Conservation (phyloP, 148 eudicot species). For the Tetragonia tetragonoides region DNA sequence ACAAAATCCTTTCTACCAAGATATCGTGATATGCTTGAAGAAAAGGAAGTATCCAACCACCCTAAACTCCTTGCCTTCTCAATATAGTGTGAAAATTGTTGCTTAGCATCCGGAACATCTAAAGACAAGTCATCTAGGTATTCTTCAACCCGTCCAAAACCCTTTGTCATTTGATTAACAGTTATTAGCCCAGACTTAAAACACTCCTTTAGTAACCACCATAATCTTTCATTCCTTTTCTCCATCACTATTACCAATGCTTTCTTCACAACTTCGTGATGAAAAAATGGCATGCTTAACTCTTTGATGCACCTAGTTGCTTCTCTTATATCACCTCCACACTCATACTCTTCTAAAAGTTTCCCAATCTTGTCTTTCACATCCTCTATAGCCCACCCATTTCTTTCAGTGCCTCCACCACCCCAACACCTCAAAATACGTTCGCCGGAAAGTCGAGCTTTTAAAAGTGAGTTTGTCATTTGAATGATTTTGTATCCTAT, state of each 20-base stretch:
- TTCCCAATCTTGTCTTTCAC: conserved; percentile 49
- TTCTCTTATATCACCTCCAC: conserved; percentile 56
- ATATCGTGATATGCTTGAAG: conserved; percentile 7
- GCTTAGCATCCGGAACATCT: conserved; percentile 53
- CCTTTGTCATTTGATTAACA: conserved; percentile 57
- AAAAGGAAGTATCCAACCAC: conserved; percentile 47
- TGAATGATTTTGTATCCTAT: conserved; percentile 43
- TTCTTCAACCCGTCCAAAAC: conserved; percentile 52
- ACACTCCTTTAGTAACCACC: conserved; percentile 45
- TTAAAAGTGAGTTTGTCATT: conserved; percentile 47
- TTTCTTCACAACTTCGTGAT: conserved; percentile 64
- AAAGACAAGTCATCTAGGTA: conserved; percentile 49
- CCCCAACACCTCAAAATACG: conserved; percentile 68
- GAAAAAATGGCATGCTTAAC: conserved; percentile 53
- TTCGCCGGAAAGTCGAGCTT: conserved; percentile 52
- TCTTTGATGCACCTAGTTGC: conserved; percentile 59
- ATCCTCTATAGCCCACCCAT: conserved; percentile 51
- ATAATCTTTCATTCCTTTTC: conserved; percentile 48
- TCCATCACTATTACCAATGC: conserved; percentile 42
- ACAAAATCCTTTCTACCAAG: neutral
- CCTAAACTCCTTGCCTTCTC: conserved; percentile 36
- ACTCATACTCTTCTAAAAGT: conserved; percentile 53
- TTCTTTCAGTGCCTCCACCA: conserved; percentile 44
- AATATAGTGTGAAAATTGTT: conserved; percentile 37
- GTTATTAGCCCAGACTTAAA: conserved; percentile 47